Evolutionary conservation across 1,139 yeast genomes (phyloP), one percentile per base, ranked within the genome.

Genomic region (Yamadazyma dendronema): DNA sequence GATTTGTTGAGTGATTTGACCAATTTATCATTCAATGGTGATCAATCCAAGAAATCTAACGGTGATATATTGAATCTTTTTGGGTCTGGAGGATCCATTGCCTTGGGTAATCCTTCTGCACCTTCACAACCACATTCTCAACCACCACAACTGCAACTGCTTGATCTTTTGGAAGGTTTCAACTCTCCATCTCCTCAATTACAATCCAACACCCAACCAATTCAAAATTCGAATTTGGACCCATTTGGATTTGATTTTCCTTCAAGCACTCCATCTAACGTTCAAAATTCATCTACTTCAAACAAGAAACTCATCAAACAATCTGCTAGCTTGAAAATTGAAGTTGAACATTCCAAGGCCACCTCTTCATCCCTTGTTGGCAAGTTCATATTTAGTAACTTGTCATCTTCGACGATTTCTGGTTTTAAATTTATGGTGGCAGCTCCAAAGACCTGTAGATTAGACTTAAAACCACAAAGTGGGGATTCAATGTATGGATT

Each of bases 1-100:
- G 95, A 86, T 53, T 70, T 86, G 46, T 67, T 86, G 47, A 81
- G 86, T 39, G 94, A 83, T 47, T 70, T 86, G 50, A 78, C 83
- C 31, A 79, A 80, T 42, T 67, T 81, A 52, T 71, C 85, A 13
- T 74, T 80, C 62, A 24, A 15, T 24, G 37, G 28, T 8, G 50
- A 48, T 29, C 41, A 36, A 22, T 41, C 40, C 14, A 38, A 57
- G 24, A 49, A 49, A 25, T 42, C 53, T 16, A 54, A 59, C 44
- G 61, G 61, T 30, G 63, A 63, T 38, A 58, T 64, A 31, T 52
- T 65, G 34, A 72, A 72, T 49, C 58, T 74, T 33, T 69, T 72
- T 46, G 78, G 77, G 3, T 48, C 72, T 8, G 75, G 77, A 9
- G 74, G 76, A 3, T 62, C 74, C 13, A 65, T 67, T 43, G 52